Evolutionary conservation across 306 rosid genomes (phyloP).

Genomic region (Dalbergia cochinchinensis): DNA sequence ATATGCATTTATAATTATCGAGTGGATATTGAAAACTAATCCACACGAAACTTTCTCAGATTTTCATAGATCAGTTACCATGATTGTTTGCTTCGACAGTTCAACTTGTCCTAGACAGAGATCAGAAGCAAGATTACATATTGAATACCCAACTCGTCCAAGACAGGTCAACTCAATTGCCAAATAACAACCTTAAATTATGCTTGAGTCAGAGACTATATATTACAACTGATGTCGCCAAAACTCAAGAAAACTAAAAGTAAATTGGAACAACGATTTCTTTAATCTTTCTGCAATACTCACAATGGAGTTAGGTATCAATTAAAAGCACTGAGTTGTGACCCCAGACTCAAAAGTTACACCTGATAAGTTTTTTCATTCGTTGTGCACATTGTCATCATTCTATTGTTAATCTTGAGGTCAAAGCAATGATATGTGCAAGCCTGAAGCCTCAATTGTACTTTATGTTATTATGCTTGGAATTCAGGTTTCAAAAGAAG

Average conservation of each 20-base stretch:
- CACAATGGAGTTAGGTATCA: not conserved
- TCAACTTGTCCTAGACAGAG: constrained; percentile 43
- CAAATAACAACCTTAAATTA: constrained; percentile 16
- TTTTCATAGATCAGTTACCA: constrained; percentile 30
- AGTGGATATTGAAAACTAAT: constrained; percentile 44
- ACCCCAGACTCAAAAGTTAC: not conserved
- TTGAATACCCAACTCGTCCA: not conserved
- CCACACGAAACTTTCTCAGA: constrained; percentile 37
- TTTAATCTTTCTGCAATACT: not conserved
- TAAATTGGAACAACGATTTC: not conserved
- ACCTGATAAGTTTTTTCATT: not conserved
- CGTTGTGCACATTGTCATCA: not conserved
- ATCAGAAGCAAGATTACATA: constrained; percentile 38
- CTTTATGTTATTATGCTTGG: not conserved
- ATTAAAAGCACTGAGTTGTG: not conserved
- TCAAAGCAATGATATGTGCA: not conserved
- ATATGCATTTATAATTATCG: constrained; percentile 11
- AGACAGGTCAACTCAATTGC: not conserved
- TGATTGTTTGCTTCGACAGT: constrained; percentile 48
- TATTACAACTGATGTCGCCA: constrained; percentile 4
- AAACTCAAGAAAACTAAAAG: not conserved
- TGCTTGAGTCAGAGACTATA: not conserved
- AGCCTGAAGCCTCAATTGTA: not conserved
- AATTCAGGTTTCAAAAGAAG: not conserved
- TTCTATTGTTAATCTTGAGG: not conserved